These are phyloP conservation scores for Hypoxylon rubiginosum DNA, from an alignment of 2,329 filamentous ascomycete genomes.

Conservation along the genomic window DNA sequence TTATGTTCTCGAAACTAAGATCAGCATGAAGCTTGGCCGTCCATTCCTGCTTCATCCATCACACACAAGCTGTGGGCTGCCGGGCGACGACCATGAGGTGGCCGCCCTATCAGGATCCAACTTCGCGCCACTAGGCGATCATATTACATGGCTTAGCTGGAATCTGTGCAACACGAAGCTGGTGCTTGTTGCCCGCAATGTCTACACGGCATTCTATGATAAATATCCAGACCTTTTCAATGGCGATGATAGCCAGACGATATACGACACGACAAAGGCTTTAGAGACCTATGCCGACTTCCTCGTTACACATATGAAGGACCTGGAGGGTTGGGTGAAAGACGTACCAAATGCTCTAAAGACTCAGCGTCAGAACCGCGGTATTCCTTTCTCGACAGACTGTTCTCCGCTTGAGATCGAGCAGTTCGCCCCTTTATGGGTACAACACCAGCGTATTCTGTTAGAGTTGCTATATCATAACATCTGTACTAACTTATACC, in stretches of 20 bases:
- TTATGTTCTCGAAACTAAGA: constrained; percentile 62
- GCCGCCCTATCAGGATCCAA: constrained; percentile 48
- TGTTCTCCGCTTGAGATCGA: constrained; percentile 51
- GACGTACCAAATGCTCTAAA: constrained; percentile 54
- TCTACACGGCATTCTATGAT: constrained; percentile 54
- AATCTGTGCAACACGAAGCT: constrained; percentile 53
- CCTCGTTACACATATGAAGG: constrained; percentile 31
- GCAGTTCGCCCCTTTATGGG: constrained; percentile 54
- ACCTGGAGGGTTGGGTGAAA: constrained; percentile 51
- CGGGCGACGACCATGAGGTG: constrained; percentile 52
- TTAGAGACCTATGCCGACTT: constrained; percentile 37
- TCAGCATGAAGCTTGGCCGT: constrained; percentile 60
- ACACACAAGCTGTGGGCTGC: constrained; percentile 53
- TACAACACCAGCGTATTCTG: constrained; percentile 57
- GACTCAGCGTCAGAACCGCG: constrained; percentile 48
- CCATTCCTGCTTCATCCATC: constrained; percentile 54
- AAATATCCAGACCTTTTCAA: constrained; percentile 49
- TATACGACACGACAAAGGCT: constrained; percentile 43
- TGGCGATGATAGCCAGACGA: constrained; percentile 5
- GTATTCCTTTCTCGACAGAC: constrained; percentile 52
- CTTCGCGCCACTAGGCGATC: constrained; percentile 47
- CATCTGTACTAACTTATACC: constrained; percentile 53
- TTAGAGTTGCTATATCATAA: constrained; percentile 58
- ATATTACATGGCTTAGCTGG: constrained; percentile 56
- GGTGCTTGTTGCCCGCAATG: constrained; percentile 46